A percentile compares a stretch with the other conserved stretches of the same genome.
Evolutionary conservation across 139 green algal genomes (phyloP).

Genomic region (Chlorella sp.): DNA sequence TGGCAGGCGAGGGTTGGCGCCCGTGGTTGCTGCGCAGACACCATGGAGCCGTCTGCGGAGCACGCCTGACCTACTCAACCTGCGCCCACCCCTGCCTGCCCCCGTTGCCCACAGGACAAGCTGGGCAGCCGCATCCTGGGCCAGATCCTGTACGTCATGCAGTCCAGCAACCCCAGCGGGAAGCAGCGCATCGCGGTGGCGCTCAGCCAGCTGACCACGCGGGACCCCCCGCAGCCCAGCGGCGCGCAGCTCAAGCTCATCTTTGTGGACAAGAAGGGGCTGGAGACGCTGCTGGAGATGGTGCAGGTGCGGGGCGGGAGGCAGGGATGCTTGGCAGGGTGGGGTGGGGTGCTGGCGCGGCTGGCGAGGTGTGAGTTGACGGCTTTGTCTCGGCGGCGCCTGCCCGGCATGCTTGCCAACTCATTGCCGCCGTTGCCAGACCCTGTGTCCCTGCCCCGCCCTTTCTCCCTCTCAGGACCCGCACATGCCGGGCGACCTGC

Average conservation of each 20-base stretch:
- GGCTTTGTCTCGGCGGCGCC: too few species aligned
- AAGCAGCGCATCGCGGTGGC: slow-evolving; percentile 79
- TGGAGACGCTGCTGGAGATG: slow-evolving; percentile 90
- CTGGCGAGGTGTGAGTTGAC: background rate
- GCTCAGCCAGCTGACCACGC: slow-evolving; percentile 80
- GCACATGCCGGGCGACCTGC: slow-evolving; percentile 16
- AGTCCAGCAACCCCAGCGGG: slow-evolving; percentile 40
- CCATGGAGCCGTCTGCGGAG: background rate
- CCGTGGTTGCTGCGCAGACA: too few species aligned
- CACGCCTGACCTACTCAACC: background rate
- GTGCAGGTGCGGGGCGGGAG: slow-evolving; percentile 48
- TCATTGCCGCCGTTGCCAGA: background rate
- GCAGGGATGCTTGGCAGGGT: background rate
- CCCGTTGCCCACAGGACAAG: slow-evolving; percentile 76
- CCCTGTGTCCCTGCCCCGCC: background rate
- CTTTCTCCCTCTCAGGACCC: too few species aligned
- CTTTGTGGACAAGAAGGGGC: slow-evolving; percentile 78
- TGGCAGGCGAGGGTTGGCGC: too few species aligned
- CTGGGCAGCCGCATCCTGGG: slow-evolving; percentile 58
- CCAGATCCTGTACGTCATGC: slow-evolving; percentile 83
- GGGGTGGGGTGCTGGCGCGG: background rate
- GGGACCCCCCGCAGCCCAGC: slow-evolving; percentile 23
- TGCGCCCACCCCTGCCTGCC: background rate
- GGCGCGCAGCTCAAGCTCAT: slow-evolving; percentile 71
- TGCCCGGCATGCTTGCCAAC: too few species aligned